Evolutionary conservation across 2,329 filamentous ascomycete genomes (phyloP).

Genomic region (Capronia americana): DNA sequence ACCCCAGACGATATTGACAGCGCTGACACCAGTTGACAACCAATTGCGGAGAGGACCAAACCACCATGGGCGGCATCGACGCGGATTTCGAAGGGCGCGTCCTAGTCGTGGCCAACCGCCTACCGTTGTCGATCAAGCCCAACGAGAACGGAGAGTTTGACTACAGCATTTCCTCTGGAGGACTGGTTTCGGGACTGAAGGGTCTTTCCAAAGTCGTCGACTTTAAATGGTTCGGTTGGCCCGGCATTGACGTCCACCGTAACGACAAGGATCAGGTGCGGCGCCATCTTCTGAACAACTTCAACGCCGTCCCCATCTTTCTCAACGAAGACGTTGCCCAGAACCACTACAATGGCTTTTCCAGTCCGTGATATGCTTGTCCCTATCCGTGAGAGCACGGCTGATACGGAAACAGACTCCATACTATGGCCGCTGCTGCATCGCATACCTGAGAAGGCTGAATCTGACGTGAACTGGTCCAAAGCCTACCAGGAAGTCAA

Average conservation of each 20-base stretch:
- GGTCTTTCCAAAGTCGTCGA: conserved; percentile 90
- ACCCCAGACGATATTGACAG: no score
- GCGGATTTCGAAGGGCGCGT: conserved; percentile 55
- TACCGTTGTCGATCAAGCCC: conserved; percentile 95
- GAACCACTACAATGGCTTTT: conserved; percentile 94
- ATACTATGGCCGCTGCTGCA: conserved; percentile 97
- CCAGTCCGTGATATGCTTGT: conserved; percentile 65
- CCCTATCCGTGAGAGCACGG: background rate
- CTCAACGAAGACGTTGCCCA: conserved; percentile 90
- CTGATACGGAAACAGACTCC: conserved; percentile 66
- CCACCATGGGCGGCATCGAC: conserved; percentile 18
- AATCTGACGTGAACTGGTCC: conserved; percentile 83
- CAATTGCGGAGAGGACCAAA: background rate
- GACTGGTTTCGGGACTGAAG: conserved; percentile 89
- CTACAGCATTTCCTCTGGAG: conserved; percentile 95
- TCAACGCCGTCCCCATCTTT: conserved; percentile 88
- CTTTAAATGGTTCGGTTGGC: conserved; percentile 99
- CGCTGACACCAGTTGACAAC: background rate
- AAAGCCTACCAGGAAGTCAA: conserved; percentile 88
- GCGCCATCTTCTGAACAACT: conserved; percentile 80
- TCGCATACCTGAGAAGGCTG: conserved; percentile 73
- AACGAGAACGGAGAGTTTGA: conserved; percentile 88
- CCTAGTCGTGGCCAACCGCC: conserved; percentile 88
- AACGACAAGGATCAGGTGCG: conserved; percentile 76
- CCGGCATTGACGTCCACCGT: conserved; percentile 88